phyloP scores from a whole-genome alignment of 108 stramenopile species.

The Fragilariopsis cylindrus region DNA sequence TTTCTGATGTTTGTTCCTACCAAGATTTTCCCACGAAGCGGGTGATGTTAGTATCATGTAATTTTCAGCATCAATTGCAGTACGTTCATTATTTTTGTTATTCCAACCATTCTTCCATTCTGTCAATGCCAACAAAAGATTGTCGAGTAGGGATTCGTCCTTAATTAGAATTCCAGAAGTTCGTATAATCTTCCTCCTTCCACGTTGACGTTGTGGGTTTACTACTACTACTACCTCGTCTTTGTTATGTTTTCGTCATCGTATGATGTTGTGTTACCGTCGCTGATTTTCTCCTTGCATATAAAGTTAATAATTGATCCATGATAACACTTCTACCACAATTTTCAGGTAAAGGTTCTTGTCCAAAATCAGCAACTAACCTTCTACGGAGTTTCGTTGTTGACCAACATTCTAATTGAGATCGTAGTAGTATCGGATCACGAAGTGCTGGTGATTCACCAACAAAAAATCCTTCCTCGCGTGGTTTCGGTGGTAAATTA shows the following conservation, averaged over 20 bases:
- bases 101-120: constrained; percentile 19
- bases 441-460: constrained; percentile 13
- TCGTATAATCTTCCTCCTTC: constrained; percentile 14
- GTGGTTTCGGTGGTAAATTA: no score
- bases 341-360: constrained; percentile 24
- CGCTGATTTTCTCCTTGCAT: constrained; percentile 19
- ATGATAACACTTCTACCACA: constrained; percentile 44
- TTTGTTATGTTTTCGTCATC: not conserved
- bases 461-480: not conserved
- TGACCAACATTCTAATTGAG: constrained; percentile 57
- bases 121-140: constrained; percentile 32
- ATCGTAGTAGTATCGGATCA: constrained; percentile 54
- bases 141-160: constrained; percentile 16
- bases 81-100: constrained; percentile 43
- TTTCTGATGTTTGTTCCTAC: not conserved
- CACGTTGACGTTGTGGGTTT: not conserved
- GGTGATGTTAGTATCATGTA: constrained; percentile 57
- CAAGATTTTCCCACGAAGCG: not conserved
- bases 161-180: constrained; percentile 20
- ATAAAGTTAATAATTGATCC: constrained; percentile 33
- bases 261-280: not conserved
- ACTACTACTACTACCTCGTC: not conserved
- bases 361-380: constrained; percentile 48
- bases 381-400: constrained; percentile 51
- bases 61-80: constrained; percentile 48